Evolutionary conservation across 108 stramenopile species (phyloP).

Genomic region (Halocafeteria seosinensis): DNA sequence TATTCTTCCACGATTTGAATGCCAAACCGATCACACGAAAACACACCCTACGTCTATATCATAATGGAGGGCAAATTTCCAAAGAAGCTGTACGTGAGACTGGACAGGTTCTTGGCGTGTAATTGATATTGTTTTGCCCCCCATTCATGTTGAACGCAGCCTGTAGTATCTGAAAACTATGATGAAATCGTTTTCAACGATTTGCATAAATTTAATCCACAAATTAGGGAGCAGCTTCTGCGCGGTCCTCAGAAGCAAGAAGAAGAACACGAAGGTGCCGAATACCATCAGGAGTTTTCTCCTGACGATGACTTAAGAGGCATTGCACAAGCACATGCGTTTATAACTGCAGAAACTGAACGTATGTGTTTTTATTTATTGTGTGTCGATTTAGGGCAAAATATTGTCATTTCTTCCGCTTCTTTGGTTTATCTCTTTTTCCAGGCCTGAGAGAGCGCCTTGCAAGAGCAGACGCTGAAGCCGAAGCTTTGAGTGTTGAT

Average conservation of each 20-base stretch:
- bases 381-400: no score
- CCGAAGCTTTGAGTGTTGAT: neutral
- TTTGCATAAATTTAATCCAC: neutral
- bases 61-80: neutral
- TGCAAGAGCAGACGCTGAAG: neutral
- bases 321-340: neutral
- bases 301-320: neutral
- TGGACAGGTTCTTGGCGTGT: neutral
- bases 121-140: neutral
- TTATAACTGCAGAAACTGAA: neutral
- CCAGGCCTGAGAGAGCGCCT: neutral
- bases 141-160: neutral
- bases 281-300: neutral
- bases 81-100: neutral
- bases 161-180: neutral
- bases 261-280: neutral
- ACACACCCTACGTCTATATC: neutral
- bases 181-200: neutral
- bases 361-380: no score
- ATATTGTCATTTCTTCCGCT: neutral
- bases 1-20: neutral
- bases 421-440: neutral
- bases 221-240: neutral
- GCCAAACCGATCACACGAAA: neutral
- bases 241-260: neutral